Percentiles rank a stretch among this genome's conserved stretches.
Evolutionary conservation across 164 flowering plant genomes (phyloP).

Genomic region (Pachysandra terminalis): DNA sequence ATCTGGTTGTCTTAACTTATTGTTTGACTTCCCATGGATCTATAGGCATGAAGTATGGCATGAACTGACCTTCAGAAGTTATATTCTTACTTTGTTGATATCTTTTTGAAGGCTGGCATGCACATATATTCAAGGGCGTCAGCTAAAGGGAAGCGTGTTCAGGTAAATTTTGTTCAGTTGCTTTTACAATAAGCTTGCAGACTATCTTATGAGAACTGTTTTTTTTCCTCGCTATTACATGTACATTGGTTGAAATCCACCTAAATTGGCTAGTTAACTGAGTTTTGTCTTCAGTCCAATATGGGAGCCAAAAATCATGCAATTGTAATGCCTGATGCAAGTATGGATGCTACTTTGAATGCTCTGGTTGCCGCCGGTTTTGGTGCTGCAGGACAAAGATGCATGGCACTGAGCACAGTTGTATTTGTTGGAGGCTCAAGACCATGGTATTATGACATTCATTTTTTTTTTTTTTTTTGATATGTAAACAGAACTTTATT

Average conservation of each 20-base stretch:
- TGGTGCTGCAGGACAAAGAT: slow-evolving; percentile 98
- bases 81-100: slow-evolving; percentile 4
- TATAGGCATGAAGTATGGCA: not conserved
- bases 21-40: not conserved
- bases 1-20: too few relatives aligned
- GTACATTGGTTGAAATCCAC: not conserved
- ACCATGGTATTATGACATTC: slow-evolving; percentile 50
- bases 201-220: not conserved
- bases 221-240: too few relatives aligned
- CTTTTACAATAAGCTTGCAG: not conserved
- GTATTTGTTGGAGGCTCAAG: slow-evolving; percentile 87
- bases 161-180: slow-evolving; percentile 52
- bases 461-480: too few relatives aligned
- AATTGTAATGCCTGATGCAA: slow-evolving; percentile 94
- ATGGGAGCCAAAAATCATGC: slow-evolving; percentile 99
- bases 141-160: slow-evolving; percentile 91
- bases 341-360: slow-evolving; percentile 70
- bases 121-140: slow-evolving; percentile 86
- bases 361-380: slow-evolving; percentile 92
- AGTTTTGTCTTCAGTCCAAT: slow-evolving; percentile 52
- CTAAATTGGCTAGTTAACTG: slow-evolving; percentile 7
- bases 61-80: not conserved
- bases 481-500: too few relatives aligned
- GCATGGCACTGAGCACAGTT: slow-evolving; percentile 90
- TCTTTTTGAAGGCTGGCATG: slow-evolving; percentile 70